phyloP scores from a whole-genome alignment of 148 eudicot genomes.

The Mesembryanthemum crystallinum region DNA sequence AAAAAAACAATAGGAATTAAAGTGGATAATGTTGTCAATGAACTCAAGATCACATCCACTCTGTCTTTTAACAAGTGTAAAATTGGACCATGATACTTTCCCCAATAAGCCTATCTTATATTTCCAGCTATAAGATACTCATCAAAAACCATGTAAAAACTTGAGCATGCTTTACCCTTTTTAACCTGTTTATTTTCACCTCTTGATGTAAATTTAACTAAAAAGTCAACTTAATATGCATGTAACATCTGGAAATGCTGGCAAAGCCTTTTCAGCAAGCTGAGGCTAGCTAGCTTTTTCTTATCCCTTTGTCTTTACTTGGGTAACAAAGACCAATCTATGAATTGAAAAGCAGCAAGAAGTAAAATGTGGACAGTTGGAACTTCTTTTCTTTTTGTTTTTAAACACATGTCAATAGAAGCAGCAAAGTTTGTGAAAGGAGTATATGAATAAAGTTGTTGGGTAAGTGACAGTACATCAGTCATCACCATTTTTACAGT shows the following conservation, averaged over 20 bases:
- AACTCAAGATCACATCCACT: no score
- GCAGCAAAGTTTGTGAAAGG: not conserved
- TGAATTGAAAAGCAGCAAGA: not conserved
- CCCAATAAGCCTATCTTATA: no score
- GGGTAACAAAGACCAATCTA: not conserved
- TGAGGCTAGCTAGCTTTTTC: not conserved
- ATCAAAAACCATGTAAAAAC: not conserved
- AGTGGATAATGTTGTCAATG: no score
- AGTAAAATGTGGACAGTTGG: not conserved
- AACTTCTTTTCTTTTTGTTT: not conserved
- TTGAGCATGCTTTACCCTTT: not conserved
- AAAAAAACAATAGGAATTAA: no score
- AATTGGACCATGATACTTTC: no score
- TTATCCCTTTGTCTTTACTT: constrained; percentile 6
- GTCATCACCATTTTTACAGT: no score
- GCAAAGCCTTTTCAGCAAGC: not conserved
- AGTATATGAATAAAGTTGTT: not conserved
- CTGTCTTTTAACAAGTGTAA: no score
- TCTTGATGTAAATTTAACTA: not conserved
- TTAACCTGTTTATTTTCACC: not conserved
- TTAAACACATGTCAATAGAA: not conserved
- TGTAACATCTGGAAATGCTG: not conserved
- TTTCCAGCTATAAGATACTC: not conserved
- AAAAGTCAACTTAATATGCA: not conserved
- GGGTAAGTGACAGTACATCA: not conserved